Evolutionary conservation across 2,329 filamentous ascomycete species (phyloP), one percentile per base, ranked within the genome.

Genomic region (Alternaria angustiovoidea): DNA sequence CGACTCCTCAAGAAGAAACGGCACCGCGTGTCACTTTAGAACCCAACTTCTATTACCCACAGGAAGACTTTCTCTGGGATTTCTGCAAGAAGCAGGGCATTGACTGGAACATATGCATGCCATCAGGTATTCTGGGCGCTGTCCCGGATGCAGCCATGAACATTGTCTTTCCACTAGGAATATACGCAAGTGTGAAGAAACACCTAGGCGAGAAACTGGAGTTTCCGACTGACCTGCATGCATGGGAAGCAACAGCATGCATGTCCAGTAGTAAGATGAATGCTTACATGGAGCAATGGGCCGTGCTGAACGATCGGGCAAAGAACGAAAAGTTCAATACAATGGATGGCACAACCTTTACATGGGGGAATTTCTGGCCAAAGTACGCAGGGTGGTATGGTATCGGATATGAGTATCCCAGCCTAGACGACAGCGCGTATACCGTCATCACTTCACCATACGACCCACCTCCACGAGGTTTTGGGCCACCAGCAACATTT

Each of bases 21-120:
- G 81, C 83, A 58, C 79, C 81, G 4, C 43, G 83, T 11, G 72
- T 82, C 4, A 66, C 68, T 6, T 74, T 83, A 0, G 81, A 82
- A 57, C 79, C 81, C 1, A 86, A 86, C 70, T 86, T 87, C 72
- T 87, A 86, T 77, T 86, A 85, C 63, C 71, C 78, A 0, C 84
- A 87, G 73, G 84, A 86, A 74, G 83, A 86, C 61, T 71, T 75
- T 4, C 77, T 87, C 2, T 77, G 70, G 51, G 67, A 74, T 1
- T 86, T 78, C 65, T 83, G 82, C 69, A 64, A 73, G 24, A 65
- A 72, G 2, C 69, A 81, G 18, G 51, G 54, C 12, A 75, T 78
- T 8, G 61, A 62, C 22, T 86, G 81, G 81, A 85, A 81, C 61
- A 73, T 85, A 16, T 79, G 80, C 26, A 81, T 81, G 57, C 84